Evolutionary conservation across 2,329 filamentous ascomycete genomes (phyloP).

Genomic region (Didymella arachidicola): DNA sequence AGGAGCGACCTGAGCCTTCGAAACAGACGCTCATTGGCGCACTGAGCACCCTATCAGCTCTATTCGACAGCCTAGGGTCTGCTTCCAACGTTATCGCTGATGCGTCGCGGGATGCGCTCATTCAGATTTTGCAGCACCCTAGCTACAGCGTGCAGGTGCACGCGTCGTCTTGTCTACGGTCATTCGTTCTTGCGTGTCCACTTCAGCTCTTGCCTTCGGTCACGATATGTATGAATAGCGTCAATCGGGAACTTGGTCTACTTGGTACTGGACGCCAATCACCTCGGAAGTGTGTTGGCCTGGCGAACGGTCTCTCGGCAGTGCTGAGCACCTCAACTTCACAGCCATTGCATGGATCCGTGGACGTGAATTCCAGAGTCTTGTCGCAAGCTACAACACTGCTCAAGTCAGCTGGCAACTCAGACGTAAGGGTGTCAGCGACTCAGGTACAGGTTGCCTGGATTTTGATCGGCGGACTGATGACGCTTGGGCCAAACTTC

Average conservation of each 20-base stretch:
- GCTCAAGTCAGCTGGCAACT: slow-evolving; percentile 89
- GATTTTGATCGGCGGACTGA: slow-evolving; percentile 94
- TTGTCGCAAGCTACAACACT: slow-evolving; percentile 90
- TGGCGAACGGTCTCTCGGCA: slow-evolving; percentile 89
- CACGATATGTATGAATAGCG: slow-evolving; percentile 95
- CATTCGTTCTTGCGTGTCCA: slow-evolving; percentile 87
- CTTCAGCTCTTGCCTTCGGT: slow-evolving; percentile 90
- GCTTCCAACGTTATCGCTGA: slow-evolving; percentile 83
- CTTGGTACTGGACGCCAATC: slow-evolving; percentile 78
- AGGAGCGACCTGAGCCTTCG: slow-evolving; percentile 85
- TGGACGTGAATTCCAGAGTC: slow-evolving; percentile 92
- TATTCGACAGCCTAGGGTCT: slow-evolving; percentile 82
- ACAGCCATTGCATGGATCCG: slow-evolving; percentile 90
- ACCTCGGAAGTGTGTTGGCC: slow-evolving; percentile 83
- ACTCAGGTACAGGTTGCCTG: slow-evolving; percentile 98
- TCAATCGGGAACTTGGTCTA: slow-evolving; percentile 83
- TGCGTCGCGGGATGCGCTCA: slow-evolving; percentile 80
- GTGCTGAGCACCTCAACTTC: slow-evolving; percentile 87
- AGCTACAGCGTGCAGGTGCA: slow-evolving; percentile 96
- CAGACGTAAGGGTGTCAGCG: slow-evolving; percentile 86
- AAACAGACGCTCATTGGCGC: slow-evolving; percentile 85
- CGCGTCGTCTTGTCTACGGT: slow-evolving; percentile 83
- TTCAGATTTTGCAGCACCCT: slow-evolving; percentile 91
- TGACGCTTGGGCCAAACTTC: slow-evolving; percentile 96
- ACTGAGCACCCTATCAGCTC: slow-evolving; percentile 77